Evolutionary conservation across 139 green algal genomes (phyloP).

Genomic region (Pseudopediastrum boryanum): DNA sequence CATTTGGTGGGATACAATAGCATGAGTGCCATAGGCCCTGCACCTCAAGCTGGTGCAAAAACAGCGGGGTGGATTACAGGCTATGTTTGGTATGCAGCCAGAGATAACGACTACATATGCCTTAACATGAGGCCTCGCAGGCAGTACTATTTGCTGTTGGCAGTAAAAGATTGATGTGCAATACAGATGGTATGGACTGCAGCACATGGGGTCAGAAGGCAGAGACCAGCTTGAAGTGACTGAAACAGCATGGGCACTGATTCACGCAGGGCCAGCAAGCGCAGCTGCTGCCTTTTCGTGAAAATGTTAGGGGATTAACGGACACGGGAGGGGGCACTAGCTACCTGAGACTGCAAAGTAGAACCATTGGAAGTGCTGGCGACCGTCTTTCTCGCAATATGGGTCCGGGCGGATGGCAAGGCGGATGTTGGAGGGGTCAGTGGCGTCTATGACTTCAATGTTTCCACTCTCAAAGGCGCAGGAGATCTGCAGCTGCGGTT

Average conservation of each 20-base stretch:
- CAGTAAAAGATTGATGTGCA: no score
- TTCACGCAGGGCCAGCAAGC: background rate
- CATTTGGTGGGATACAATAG: no score
- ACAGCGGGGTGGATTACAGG: no score
- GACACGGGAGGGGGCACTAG: no score
- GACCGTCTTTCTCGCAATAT: conserved; percentile 63
- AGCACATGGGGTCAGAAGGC: background rate
- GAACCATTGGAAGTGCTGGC: conserved; percentile 71
- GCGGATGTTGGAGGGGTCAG: conserved; percentile 46
- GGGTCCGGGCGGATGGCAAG: conserved; percentile 68
- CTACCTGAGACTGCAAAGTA: conserved; percentile 69
- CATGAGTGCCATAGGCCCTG: no score
- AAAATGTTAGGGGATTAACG: no score
- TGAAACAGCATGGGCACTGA: background rate
- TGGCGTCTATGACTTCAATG: conserved; percentile 52
- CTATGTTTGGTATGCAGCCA: no score
- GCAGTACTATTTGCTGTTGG: no score
- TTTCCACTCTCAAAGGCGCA: conserved; percentile 61
- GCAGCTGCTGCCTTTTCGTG: no score
- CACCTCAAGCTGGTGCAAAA: no score
- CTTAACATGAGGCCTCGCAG: no score
- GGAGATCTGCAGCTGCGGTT: conserved; percentile 25
- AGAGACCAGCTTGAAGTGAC: background rate
- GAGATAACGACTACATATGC: no score
- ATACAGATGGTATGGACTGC: background rate